Conservation (phyloP, 306 rosid genomes). For the Dalbergia oliveri region DNA sequence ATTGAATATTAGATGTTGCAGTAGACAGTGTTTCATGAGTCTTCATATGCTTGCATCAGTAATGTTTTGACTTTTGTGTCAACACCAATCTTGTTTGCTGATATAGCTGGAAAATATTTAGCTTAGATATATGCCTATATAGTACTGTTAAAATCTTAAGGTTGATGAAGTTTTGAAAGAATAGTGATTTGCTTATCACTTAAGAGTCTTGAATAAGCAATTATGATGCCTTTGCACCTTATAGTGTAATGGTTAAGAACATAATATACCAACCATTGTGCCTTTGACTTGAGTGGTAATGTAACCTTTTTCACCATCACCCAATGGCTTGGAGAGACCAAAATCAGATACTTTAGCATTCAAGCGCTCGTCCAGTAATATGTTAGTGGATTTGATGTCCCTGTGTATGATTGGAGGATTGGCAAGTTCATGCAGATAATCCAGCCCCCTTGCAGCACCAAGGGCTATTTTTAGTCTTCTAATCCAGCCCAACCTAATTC, state of each 20-base stretch:
- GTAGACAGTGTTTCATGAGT: not conserved
- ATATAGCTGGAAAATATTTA: not conserved
- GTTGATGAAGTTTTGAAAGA: not conserved
- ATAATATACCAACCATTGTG: conserved; percentile 68
- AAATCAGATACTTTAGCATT: conserved; percentile 86
- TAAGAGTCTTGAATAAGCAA: not conserved
- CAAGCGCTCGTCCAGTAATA: conserved; percentile 69
- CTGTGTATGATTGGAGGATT: conserved; percentile 85
- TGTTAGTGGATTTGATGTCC: conserved; percentile 84
- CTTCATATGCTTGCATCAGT: not conserved
- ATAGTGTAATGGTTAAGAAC: not conserved
- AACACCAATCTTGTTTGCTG: not conserved
- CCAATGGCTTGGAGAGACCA: conserved; percentile 79
- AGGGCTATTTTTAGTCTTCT: conserved; percentile 68
- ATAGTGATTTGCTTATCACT: not conserved
- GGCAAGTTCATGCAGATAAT: conserved; percentile 82
- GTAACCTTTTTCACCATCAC: conserved; percentile 62
- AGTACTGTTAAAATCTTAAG: no score
- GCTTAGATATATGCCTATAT: not conserved
- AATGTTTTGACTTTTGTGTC: not conserved
- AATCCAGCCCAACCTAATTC: conserved; percentile 74
- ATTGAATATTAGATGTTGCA: not conserved
- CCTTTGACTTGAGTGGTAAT: conserved; percentile 85
- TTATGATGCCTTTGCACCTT: not conserved
- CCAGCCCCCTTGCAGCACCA: conserved; percentile 82